A percentile compares a stretch with the other conserved stretches of the same genome.
Conservation (phyloP, 768 basidiomycete species). For the Suillus discolor region DNA sequence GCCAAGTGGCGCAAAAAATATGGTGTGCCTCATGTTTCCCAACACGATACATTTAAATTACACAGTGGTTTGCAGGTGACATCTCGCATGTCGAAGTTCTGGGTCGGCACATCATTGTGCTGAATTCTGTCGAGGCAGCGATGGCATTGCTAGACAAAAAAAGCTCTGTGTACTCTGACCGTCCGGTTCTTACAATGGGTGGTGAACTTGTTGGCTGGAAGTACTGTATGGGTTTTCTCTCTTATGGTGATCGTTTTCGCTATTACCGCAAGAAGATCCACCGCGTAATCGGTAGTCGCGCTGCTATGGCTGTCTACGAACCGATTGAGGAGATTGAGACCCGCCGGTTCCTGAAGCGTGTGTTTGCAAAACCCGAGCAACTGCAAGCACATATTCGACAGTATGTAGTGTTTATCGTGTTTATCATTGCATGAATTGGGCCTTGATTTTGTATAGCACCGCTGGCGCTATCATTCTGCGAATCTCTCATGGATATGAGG, state of each 20-base stretch:
- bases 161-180: constrained; percentile 65
- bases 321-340: constrained; percentile 43
- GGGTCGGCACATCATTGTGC: constrained; percentile 57
- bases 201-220: constrained; percentile 37
- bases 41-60: not conserved
- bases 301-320: constrained; percentile 38
- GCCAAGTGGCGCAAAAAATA: constrained; percentile 47
- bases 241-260: constrained; percentile 43
- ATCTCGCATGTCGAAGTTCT: constrained; percentile 62
- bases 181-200: constrained; percentile 48
- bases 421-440: constrained; percentile 1
- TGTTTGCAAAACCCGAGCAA: constrained; percentile 38
- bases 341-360: constrained; percentile 42
- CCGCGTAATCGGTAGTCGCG: constrained; percentile 42
- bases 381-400: constrained; percentile 43
- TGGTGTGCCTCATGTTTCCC: constrained; percentile 27
- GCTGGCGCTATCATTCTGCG: constrained; percentile 56
- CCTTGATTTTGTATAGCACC: constrained; percentile 31
- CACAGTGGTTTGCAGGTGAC: constrained; percentile 42
- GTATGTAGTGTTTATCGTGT: constrained; percentile 27
- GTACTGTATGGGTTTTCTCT: constrained; percentile 36
- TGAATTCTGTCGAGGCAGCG: constrained; percentile 55
- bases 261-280: constrained; percentile 44
- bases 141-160: constrained; percentile 66
- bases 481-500: constrained; percentile 58